phyloP scores from a whole-genome alignment of 768 basidiomycete genomes.

The Leccinum sublutescens region DNA sequence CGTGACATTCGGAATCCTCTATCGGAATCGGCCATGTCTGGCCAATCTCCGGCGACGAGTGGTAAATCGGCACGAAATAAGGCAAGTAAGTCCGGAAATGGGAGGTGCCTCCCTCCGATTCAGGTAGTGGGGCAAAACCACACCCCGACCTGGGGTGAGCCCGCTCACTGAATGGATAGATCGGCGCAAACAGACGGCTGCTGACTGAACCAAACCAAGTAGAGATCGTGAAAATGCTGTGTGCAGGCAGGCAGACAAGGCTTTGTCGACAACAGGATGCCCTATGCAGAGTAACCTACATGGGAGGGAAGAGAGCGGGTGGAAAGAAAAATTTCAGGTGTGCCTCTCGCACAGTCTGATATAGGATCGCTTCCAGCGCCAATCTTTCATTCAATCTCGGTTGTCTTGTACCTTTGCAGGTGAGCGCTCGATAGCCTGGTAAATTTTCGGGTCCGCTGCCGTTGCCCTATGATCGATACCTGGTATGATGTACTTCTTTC shows the following conservation, averaged over 20 bases:
- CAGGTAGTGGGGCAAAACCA: not conserved
- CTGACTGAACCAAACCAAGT: not conserved
- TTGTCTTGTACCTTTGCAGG: not conserved
- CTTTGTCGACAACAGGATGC: not conserved
- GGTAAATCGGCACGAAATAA: not conserved
- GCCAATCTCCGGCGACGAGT: not conserved
- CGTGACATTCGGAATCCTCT: not conserved
- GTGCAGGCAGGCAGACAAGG: not conserved
- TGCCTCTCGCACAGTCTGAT: not conserved
- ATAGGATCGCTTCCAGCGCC: not conserved
- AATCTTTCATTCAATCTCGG: not conserved
- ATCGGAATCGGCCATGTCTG: not conserved
- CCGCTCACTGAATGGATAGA: not conserved
- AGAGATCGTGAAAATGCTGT: not conserved
- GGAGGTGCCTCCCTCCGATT: not conserved
- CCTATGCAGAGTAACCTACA: not conserved
- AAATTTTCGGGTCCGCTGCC: not conserved
- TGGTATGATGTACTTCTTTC: constrained; percentile 5
- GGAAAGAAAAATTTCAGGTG: not conserved
- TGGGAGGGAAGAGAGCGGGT: not conserved
- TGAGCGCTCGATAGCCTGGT: not conserved
- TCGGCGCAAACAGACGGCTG: not conserved
- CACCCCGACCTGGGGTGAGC: not conserved
- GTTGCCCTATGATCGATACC: not conserved
- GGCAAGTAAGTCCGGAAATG: not conserved